Evolutionary conservation across 305 asterid genomes (phyloP).

Genomic region (Fraxinus floribunda): DNA sequence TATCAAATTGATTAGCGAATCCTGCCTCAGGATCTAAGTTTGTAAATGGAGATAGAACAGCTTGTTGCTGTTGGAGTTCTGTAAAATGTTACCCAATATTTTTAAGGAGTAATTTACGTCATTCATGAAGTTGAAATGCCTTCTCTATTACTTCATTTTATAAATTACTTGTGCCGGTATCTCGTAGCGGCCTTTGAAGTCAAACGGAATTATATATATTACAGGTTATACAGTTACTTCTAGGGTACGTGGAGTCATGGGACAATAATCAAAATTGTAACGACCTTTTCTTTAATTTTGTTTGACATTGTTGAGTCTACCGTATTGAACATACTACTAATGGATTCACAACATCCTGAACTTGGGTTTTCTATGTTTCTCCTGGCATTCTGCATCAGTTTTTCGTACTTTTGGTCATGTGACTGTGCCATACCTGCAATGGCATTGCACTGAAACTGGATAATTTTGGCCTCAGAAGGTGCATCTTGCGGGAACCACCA

Average conservation of each 20-base stretch:
- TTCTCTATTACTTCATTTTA: neutral
- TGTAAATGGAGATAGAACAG: constrained; percentile 23
- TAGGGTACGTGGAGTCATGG: neutral
- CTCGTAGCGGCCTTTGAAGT: neutral
- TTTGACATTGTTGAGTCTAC: neutral
- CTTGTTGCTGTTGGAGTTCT: neutral
- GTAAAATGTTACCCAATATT: constrained; percentile 8
- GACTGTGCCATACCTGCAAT: neutral
- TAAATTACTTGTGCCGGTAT: neutral
- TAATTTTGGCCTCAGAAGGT: neutral
- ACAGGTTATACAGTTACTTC: neutral
- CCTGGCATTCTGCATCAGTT: neutral
- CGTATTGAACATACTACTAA: neutral
- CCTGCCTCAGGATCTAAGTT: constrained; percentile 48
- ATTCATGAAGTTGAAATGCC: neutral
- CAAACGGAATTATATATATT: neutral
- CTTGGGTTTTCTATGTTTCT: neutral
- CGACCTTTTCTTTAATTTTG: neutral
- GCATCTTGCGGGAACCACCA: neutral
- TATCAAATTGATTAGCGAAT: constrained; percentile 25
- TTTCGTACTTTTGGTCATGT: neutral
- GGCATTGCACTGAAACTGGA: neutral
- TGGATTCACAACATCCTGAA: neutral
- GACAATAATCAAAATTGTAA: neutral
- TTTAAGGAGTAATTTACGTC: neutral